Percentiles rank a stretch among this genome's conserved stretches.
Conservation (phyloP, 78 protist genomes). For the Anaeramoeba flamelloides region DNA sequence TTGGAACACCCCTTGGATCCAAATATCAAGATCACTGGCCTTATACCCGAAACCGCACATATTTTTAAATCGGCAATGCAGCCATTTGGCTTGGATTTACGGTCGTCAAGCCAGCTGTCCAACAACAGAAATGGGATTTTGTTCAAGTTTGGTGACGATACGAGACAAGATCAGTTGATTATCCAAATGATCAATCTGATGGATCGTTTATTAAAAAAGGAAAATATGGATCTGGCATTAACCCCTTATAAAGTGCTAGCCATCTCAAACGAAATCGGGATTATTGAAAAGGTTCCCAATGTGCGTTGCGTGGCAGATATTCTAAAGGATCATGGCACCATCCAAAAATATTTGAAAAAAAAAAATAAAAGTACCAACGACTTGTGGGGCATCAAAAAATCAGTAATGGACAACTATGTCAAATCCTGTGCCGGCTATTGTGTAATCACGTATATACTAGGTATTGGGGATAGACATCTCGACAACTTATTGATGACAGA, state of each 20-base stretch:
- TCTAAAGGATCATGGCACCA: not conserved
- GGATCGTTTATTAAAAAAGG: not conserved
- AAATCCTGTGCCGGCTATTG: not conserved
- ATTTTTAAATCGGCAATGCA: not conserved
- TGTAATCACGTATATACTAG: not conserved
- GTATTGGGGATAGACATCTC: not conserved
- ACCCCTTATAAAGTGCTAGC: not conserved
- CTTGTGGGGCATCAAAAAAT: not conserved
- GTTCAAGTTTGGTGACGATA: not conserved
- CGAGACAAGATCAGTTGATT: not conserved
- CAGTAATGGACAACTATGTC: not conserved
- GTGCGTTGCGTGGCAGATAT: not conserved
- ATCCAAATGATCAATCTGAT: not conserved
- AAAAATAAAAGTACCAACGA: not conserved
- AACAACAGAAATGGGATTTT: not conserved
- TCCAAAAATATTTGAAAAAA: not conserved
- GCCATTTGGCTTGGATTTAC: not conserved
- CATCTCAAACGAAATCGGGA: not conserved
- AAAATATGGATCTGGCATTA: not conserved
- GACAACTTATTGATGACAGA: not conserved
- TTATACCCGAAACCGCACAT: not conserved
- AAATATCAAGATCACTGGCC: constrained; percentile 1
- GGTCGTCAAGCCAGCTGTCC: not conserved
- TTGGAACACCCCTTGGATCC: constrained; percentile 22
- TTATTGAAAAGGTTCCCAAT: not conserved